Evolutionary conservation across 2,329 filamentous ascomycete species (phyloP).

Genomic region (Ophiostoma ips): DNA sequence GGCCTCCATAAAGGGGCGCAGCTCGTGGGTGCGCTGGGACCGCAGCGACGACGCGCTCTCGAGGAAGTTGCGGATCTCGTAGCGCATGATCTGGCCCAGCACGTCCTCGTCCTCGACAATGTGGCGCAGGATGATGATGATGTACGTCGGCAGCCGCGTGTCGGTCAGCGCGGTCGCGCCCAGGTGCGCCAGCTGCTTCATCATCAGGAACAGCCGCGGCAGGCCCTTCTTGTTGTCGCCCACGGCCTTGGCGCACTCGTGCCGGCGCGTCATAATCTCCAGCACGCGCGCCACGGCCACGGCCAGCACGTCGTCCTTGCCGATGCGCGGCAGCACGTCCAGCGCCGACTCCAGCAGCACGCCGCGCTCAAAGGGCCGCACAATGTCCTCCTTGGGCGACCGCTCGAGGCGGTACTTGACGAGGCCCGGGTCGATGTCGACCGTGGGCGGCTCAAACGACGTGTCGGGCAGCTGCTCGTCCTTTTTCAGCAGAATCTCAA

Average conservation of each 20-base stretch:
- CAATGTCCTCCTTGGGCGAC: too few relatives aligned
- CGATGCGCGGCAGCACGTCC: conserved; percentile 70
- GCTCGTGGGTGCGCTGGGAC: conserved; percentile 50
- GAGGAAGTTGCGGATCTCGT: conserved; percentile 72
- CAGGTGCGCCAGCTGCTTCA: conserved; percentile 74
- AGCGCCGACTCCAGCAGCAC: conserved; percentile 64
- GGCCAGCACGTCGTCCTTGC: conserved; percentile 75
- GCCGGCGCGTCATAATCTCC: conserved; percentile 72
- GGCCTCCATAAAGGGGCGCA: conserved; percentile 57
- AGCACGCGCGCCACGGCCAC: conserved; percentile 71
- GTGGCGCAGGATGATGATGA: conserved; percentile 80
- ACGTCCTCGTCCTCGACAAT: conserved; percentile 89
- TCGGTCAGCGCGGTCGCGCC: conserved; percentile 59
- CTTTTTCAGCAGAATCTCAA: conserved; percentile 81
- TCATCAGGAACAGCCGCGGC: conserved; percentile 84
- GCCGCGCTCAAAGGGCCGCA: conserved; percentile 42
- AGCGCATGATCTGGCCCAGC: conserved; percentile 80
- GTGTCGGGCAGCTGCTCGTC: conserved; percentile 70
- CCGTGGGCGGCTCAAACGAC: conserved; percentile 49
- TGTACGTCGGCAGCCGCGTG: conserved; percentile 39
- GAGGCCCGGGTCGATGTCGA: conserved; percentile 28
- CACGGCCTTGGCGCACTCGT: conserved; percentile 51
- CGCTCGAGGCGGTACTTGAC: too few relatives aligned
- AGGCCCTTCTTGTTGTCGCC: conserved; percentile 82
- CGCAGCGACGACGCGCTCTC: conserved; percentile 38